Evolutionary conservation across 2,329 filamentous ascomycete species (phyloP), one percentile per base, ranked within the genome.

Genomic region (Intubia oerlemansii): DNA sequence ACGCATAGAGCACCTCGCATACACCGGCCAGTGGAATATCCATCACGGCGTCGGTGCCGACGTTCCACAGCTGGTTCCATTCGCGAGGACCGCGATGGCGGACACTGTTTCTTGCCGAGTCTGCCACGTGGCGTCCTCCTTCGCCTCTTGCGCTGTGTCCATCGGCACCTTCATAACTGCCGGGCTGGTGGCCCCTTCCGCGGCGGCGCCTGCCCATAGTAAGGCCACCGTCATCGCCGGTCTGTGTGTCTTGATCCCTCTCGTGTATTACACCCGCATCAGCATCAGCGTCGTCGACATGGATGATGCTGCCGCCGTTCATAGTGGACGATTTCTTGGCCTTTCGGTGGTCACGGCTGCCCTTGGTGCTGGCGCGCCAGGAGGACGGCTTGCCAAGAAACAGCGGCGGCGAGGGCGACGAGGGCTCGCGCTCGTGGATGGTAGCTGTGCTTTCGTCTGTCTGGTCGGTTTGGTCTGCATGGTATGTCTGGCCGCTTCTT

Each of bases 21-120:
- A 95, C 85, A 1, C 85, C 88, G 8, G 82, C 84, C 38, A 95
- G 65, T 7, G 88, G 88, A 27, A 98, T 74, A 53, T 98, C 88
- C 78, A 98, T 78, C 7, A 95, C 88, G 2, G 82, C 88, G 57
- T 98, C 88, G 0, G 88, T 98, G 12, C 88, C 82, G 41, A 79
- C 72, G 43, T 71, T 82, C 88, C 88, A 98, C 12, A 91, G 61
- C 33, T 60, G 63, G 43, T 62, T 71, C 85, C 88, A 95, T 44
- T 81, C 32, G 13, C 25, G 65, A 38, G 63, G 40, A 32, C 24
- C 27, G 7, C 24, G 14, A 2, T 10, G 20, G 12, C 29, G 27
- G 10, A 15, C 22, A 8, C n/a, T n/a, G n/a, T n/a, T n/a, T n/a
- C n/a, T n/a, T n/a, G n/a, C n/a, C n/a, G n/a, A n/a, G n/a, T n/a